phyloP scores from a whole-genome alignment of 2,329 filamentous ascomycete species.

The Metarhizium robertsii region DNA sequence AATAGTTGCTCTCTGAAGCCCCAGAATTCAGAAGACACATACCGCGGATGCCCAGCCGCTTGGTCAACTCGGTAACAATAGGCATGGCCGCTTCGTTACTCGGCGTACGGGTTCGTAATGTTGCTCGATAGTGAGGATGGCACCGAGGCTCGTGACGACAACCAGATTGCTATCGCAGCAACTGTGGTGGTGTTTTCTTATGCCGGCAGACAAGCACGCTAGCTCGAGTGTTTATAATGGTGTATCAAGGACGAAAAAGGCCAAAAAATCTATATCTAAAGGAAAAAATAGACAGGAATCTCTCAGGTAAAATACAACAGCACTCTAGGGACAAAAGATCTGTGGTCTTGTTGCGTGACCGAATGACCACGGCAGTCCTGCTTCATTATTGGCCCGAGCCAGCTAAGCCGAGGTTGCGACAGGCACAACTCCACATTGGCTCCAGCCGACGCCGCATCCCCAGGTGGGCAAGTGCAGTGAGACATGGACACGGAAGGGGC shows the following conservation, averaged over 20 bases:
- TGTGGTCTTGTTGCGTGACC: background rate
- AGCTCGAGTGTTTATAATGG: background rate
- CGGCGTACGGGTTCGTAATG: background rate
- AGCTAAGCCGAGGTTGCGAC: background rate
- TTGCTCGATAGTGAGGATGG: background rate
- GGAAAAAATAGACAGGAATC: background rate
- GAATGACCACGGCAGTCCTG: background rate
- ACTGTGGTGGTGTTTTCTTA: background rate
- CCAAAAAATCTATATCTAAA: background rate
- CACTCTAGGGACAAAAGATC: too few species aligned
- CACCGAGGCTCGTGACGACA: background rate
- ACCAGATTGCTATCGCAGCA: background rate
- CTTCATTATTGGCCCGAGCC: background rate
- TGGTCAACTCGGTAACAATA: conserved; percentile 48
- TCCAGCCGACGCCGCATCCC: too few species aligned
- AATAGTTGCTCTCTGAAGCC: background rate
- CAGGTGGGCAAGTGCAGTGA: too few species aligned
- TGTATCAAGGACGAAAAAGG: background rate
- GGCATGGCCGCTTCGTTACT: conserved; percentile 32
- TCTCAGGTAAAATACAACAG: too few species aligned
- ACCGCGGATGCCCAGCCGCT: conserved; percentile 47
- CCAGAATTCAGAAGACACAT: conserved; percentile 7
- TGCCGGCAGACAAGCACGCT: background rate
- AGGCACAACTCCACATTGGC: background rate
- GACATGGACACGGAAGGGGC: too few species aligned